Conservation (phyloP, 176 grass and related monocot genomes). For the Musa schizocarpa region DNA sequence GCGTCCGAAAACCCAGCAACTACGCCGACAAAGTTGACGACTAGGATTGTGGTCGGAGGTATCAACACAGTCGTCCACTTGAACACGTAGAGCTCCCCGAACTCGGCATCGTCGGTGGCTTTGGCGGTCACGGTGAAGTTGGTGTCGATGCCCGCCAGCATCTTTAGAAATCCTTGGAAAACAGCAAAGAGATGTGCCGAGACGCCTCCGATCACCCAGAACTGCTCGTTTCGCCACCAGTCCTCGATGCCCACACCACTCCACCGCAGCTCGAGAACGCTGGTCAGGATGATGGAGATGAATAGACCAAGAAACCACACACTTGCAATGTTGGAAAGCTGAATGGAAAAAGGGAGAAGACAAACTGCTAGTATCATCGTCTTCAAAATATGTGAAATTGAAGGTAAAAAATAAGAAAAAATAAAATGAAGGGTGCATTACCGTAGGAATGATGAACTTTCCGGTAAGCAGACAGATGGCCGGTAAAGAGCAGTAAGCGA, state of each 20-base stretch:
- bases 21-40: conserved; percentile 81
- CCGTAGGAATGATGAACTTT: conserved; percentile 86
- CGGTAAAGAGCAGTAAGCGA: conserved; percentile 76
- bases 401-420: neutral
- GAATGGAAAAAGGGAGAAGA: neutral
- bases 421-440: conserved; percentile 11
- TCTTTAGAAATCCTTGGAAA: conserved; percentile 95
- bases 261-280: conserved; percentile 87
- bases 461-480: conserved; percentile 88
- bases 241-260: conserved; percentile 90
- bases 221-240: conserved; percentile 97
- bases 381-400: neutral
- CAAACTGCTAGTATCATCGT: neutral
- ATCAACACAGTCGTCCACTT: conserved; percentile 99
- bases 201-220: conserved; percentile 91
- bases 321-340: conserved; percentile 78
- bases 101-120: conserved; percentile 55
- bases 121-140: conserved; percentile 93
- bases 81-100: conserved; percentile 80
- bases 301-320: conserved; percentile 91
- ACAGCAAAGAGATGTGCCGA: conserved; percentile 93
- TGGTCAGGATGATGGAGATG: conserved; percentile 80
- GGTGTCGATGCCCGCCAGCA: conserved; percentile 81
- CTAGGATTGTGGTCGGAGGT: conserved; percentile 72
- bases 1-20: conserved; percentile 85